Evolutionary conservation across 495 filamentous ascomycete species (phyloP), one percentile per base, ranked within the genome.

Genomic region (Cryomyces antarcticus): DNA sequence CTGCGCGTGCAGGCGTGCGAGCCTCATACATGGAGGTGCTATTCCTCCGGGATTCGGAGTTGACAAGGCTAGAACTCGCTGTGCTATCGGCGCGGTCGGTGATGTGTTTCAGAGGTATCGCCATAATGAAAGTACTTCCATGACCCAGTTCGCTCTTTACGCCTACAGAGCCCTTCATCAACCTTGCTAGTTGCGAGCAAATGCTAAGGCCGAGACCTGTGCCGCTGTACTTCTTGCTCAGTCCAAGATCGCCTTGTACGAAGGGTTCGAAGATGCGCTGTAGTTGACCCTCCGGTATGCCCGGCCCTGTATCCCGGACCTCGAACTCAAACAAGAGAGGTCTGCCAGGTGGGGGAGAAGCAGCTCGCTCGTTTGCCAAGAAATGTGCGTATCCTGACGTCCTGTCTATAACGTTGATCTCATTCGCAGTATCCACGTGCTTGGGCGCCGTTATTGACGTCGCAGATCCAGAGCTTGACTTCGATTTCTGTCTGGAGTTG

Each of bases 201-300:
- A 95, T 95, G 50, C 79, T 85, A 39, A 95, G 57, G 6, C 87
- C 87, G 5, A 95, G 62, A n/a, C 87, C 87, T 5, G 87, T 93
- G 10, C 87, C 87, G 24, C 83, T 84, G 54, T 78, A 89, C 48
- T 88, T 92, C 56, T 84, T 92, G 58, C 77, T 87, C 24, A 95
- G 62, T 3, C 83, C 78, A 7, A 89, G 62, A 54, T 95, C 86
- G 1, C 82, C 87, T 59, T 95, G 87, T 6, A 94, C 78, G 51
- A 95, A 95, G 0, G 86, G 87, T 54, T 95, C 86, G 61, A 95
- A 95, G 28, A 95, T 81, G 47, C 74, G 72, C 45, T 80, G 61
- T 46, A 82, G 82, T 43, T 87, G 70, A 40, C 73, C 59, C 27
- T 72, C 69, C 0, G 85, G 78, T 45, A 95, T 89, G 12, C 87